Base-by-base conservation (phyloP, 495 filamentous ascomycete genomes). In the Aspergillus conjunctus region DNA sequence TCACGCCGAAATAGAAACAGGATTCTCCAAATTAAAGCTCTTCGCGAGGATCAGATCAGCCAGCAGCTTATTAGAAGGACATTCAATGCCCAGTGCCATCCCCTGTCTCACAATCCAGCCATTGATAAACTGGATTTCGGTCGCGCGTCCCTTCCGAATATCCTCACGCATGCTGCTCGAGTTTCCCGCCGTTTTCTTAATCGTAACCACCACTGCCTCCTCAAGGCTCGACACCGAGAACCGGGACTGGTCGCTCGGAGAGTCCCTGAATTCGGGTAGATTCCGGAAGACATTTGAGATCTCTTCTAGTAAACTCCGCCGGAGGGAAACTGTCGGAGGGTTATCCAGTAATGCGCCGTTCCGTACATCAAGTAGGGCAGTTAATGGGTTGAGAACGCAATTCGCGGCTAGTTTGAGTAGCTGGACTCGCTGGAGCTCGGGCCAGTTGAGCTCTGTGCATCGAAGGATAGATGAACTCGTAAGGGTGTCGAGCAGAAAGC, bases 161-260 rank as follows among this genome's bases (percentile, higher is more conserved):
- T 93, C 90, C 68, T 91, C 88, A 20, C 90, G 68, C 91, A 93
- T 93, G 17, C 82, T 85, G 62, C 86, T 90, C 44, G 81, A 82
- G 68, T 93, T 92, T 32, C 78, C 72, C 4, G 70, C 76, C 2
- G 87, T 91, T 60, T 79, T 79, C n/a, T 77, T 67, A 14, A 81
- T 84, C 1, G 88, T 82, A 31, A 72, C 56, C 11, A 83, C 71
- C 3, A 84, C 79, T 22, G 79, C 65, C 12, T 71, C 73, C 64
- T 85, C 79, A 12, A 85, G 68, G n/a, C 78, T 66, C 18, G 78
- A 66, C 4, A 71, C 62, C 1, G 77, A 71, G 52, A 87, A 83
- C 2, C 80, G 77, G 8, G 65, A 58, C 26, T 64, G 70, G 57
- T 75, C 77, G 58, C 73, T 84, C 44, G 73, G 85, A 54, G 76